Conservation (phyloP, 192 early-diverging fungal genomes). For the Coemansia aciculifera region DNA sequence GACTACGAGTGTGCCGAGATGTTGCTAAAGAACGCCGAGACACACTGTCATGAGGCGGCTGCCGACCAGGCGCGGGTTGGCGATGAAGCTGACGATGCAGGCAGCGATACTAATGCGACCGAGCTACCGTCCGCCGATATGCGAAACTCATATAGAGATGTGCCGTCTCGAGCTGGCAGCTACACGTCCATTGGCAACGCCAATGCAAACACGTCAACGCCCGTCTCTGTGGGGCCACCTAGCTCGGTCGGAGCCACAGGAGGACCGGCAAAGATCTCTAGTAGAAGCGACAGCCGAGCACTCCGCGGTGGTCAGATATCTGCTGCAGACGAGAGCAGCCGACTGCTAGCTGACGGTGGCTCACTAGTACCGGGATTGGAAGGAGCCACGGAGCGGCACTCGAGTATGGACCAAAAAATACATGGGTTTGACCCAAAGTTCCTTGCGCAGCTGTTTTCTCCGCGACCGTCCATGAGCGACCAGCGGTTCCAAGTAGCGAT, state of each 20-base stretch:
- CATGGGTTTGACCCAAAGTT: slow-evolving; percentile 73
- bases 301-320: not conserved
- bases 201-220: not conserved
- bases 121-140: not conserved
- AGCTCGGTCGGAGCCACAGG: not conserved
- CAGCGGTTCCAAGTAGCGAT: slow-evolving; percentile 83
- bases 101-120: not conserved
- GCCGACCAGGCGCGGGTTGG: slow-evolving; percentile 10
- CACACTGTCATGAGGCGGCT: slow-evolving; percentile 3
- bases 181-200: not conserved
- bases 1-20: slow-evolving; percentile 38
- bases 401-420: slow-evolving; percentile 44
- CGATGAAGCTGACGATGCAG: not conserved
- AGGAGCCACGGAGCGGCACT: not conserved
- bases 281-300: slow-evolving; percentile 14
- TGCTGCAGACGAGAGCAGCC: not conserved
- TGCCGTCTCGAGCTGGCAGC: not conserved
- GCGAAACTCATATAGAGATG: not conserved
- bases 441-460: slow-evolving; percentile 85
- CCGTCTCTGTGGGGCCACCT: not conserved
- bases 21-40: slow-evolving; percentile 20
- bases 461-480: slow-evolving; percentile 78
- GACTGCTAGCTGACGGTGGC: not conserved
- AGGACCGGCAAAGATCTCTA: not conserved
- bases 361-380: not conserved